These are phyloP conservation scores for Cicer cuneatum DNA, from an alignment of 306 rosid species.

Conservation along the genomic window DNA sequence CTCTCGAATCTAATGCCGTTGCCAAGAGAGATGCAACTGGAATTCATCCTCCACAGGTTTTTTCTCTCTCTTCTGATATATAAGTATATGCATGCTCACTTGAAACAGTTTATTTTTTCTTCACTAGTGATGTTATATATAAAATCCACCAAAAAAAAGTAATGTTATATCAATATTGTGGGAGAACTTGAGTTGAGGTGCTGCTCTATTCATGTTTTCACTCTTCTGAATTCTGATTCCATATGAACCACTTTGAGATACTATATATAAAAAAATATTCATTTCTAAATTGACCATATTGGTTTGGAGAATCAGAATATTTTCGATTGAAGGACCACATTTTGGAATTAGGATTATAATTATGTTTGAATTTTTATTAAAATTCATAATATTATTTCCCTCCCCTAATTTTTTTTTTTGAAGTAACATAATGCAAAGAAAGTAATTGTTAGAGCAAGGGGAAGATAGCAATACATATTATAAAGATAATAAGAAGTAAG, in stretches of 20 bases:
- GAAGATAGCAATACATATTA: slow-evolving; percentile 13
- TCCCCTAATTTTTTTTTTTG: not conserved
- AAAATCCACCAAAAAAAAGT: not conserved
- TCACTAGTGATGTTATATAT: not conserved
- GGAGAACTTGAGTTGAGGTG: slow-evolving; percentile 9
- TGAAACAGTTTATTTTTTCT: not conserved
- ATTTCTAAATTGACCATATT: slow-evolving; percentile 13
- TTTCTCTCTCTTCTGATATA: slow-evolving; percentile 39
- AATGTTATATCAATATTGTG: slow-evolving; percentile 23
- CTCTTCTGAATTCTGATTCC: not conserved
- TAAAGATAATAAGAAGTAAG: not conserved
- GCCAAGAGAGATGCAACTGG: slow-evolving; percentile 54
- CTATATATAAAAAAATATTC: slow-evolving; percentile 3
- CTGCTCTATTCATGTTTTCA: not conserved
- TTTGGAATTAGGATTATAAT: not conserved
- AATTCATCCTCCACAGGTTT: slow-evolving; percentile 57
- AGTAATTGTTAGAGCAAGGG: slow-evolving; percentile 1
- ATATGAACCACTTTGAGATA: slow-evolving; percentile 12
- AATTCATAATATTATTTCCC: not conserved
- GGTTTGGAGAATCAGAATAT: slow-evolving; percentile 23
- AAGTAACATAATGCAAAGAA: not conserved
- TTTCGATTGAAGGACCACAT: not conserved
- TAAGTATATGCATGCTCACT: not conserved
- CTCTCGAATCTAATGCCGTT: slow-evolving; percentile 48
- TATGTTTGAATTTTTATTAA: not conserved